Evolutionary conservation across 192 early-diverging fungal genomes (phyloP), one percentile per base, ranked within the genome.

Genomic region (Umbelopsis ramanniana): DNA sequence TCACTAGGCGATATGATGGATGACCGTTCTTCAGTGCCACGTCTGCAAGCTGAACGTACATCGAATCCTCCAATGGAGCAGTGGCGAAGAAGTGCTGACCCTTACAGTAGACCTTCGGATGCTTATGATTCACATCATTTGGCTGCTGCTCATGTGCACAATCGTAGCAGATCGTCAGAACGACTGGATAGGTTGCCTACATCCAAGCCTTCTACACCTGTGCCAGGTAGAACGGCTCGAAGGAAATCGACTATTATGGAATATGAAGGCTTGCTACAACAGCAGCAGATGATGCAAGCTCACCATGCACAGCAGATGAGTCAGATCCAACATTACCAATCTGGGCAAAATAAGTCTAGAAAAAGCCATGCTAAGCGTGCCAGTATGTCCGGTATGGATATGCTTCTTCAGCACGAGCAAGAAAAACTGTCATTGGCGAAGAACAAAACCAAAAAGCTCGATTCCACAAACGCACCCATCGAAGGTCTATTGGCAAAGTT

Each of bases 351-450:
- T 15, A 53, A 38, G 43, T 33, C 35, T 46, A 69, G 17, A 53
- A 43, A 17, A 47, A 46, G 29, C 43, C 48, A 54, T 10, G 24
- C 24, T 1, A 67, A 70, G n/a, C 48, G 66, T 24, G 22, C 66
- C 11, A 71, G 77, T 40, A 46, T 79, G 35, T 79, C 73, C 24
- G 77, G 60, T 29, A 78, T 78, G 77, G 77, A 78, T 45, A 52
- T 74, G 17, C 57, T 78, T 45, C 22, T 72, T 1, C 77, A 78
- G 57, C 37, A 70, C 19, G 77, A 78, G 68, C 72, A 78, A 22
- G 77, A 78, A 52, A 78, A 74, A 38, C 52, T 47, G 23, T 55
- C 63, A 0, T 38, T 69, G 15, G 5, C 50, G 10, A 43, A 38
- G 23, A 69, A 68, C 35, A 74, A 74, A 46, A 6, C 46, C 21